Conservation (phyloP, 345 rosid genomes). For the Arabidopsis suecica region DNA sequence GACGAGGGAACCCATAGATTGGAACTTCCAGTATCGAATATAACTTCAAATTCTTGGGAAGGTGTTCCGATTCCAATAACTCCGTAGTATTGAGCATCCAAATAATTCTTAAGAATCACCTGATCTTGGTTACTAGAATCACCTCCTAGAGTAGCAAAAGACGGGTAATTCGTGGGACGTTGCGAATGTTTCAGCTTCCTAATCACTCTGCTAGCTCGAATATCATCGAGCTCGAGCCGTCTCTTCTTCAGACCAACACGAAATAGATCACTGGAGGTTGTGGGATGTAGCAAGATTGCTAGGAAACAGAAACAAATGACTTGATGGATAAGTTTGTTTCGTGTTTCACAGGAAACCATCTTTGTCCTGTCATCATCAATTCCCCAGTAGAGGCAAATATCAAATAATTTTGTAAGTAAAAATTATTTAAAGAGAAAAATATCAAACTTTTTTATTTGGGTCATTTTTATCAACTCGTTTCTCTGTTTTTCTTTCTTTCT, state of each 20-base stretch:
- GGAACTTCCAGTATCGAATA: slow-evolving; percentile 87
- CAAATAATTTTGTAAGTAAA: background rate
- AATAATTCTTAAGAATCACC: slow-evolving; percentile 71
- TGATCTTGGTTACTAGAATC: slow-evolving; percentile 45
- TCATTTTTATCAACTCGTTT: too few relatives aligned
- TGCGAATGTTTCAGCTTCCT: slow-evolving; percentile 36
- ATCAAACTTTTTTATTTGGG: too few relatives aligned
- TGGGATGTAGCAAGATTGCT: slow-evolving; percentile 55
- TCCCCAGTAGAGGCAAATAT: background rate
- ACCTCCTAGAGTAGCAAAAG: background rate
- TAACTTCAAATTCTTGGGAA: slow-evolving; percentile 73
- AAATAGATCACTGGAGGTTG: slow-evolving; percentile 54
- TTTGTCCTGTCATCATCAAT: background rate
- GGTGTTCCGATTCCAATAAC: slow-evolving; percentile 79
- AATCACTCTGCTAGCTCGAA: slow-evolving; percentile 53
- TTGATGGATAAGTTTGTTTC: slow-evolving; percentile 36
- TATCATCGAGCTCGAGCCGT: slow-evolving; percentile 48
- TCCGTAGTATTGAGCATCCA: slow-evolving; percentile 80
- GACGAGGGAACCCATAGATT: slow-evolving; percentile 91
- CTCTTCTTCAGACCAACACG: slow-evolving; percentile 73
- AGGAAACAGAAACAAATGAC: slow-evolving; percentile 54
- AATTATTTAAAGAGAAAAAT: too few relatives aligned
- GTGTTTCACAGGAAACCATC: slow-evolving; percentile 47
- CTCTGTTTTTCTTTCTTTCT: background rate
- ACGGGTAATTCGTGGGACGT: slow-evolving; percentile 16